Evolutionary conservation across 768 basidiomycete species (phyloP), one percentile per base, ranked within the genome.

Genomic region (Tylopilus cervinicoccineus): DNA sequence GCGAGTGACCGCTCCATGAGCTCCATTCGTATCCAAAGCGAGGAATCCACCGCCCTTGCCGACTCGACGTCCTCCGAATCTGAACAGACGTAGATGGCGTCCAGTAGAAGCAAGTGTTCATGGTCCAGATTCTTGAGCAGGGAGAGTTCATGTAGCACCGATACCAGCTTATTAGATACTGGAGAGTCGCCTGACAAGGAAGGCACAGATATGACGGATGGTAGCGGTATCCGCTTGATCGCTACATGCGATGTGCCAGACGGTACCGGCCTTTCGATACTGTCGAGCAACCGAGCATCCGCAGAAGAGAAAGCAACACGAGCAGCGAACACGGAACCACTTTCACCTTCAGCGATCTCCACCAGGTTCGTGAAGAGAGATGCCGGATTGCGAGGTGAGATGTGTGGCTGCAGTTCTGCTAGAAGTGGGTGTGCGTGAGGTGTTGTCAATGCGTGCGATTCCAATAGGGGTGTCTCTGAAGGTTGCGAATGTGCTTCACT

Each of bases 1-100:
- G 90, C 90, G 55, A 93, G 70, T 61, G 88, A 90, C 53, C 88
- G 76, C 58, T 90, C 88, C 89, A 93, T 90, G 27, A 92, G 77
- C 64, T 91, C 88, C 90, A 93, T 93, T 53, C 84, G 72, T 41
- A 93, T 84, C 90, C 90, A 93, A 31, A 93, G 66, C 49, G 81
- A 77, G 53, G 80, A 79, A 48, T 82, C 83, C 19, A 68, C 55
- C 7, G 24, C 28, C 4, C 26, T 23, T 4, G 52, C 45, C 23
- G 41, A 47, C 19, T 45, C 40, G 3, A 14, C 16, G 19, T 49
- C 49, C 45, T 37, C 32, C 6, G 50, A 26, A 16, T 44, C 40
- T 7, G 83, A 61, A 56, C 84, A 80, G 24, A 88, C 81, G 64
- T 88, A 88, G 20, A 88, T 66, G 37, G 75, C 79, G 58, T 88